Base-by-base conservation (phyloP, 1,139 yeast genomes). In the Pneumocystis sp. region DNA sequence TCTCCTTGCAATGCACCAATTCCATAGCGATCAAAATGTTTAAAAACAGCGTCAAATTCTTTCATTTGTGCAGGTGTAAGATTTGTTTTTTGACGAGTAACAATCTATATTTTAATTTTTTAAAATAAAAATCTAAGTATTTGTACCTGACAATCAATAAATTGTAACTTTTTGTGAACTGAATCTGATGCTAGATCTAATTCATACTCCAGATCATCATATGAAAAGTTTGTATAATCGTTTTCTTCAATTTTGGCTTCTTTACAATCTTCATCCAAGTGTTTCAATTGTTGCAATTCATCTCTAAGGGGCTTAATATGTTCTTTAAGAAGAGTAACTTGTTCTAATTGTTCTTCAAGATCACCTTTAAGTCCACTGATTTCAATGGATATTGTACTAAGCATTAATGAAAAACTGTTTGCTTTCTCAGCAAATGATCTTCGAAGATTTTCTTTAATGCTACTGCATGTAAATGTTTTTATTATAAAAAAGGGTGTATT, bases 381-480 rank as follows among this genome's bases (percentile, higher is more conserved):
- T 34, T 72, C 70, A 56, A 72, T 63, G 0, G 78, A 73, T 0
- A 75, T 72, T 0, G 73, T 72, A 44, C 74, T 73, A 19, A 77
- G 67, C 61, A 73, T 70, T 56, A 70, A 67, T 3, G 79, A 73
- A 64, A 77, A 70, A 42, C 75, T 74, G 65, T 78, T 76, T 19
- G 80, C 79, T 3, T 73, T 72, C 29, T 74, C 74, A 0, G 77
- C 78, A 69, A 84, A 81, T 65, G 82, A 84, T 15, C 71, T 69
- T 63, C 75, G 71, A 66, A 89, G 77, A 67, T 81, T 81, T 50
- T 78, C 74, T 63, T 77, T 76, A 64, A 77, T 73, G 35, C 69
- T 66, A 50, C 31, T 3, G 31, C 12, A 39, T 8, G 12, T 42
- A 39, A 50, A 12, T 25, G 8, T 25, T 50, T 21, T 21, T 17